Evolutionary conservation across 305 asterid genomes (phyloP).

Genomic region (Euphrasia arctica): DNA sequence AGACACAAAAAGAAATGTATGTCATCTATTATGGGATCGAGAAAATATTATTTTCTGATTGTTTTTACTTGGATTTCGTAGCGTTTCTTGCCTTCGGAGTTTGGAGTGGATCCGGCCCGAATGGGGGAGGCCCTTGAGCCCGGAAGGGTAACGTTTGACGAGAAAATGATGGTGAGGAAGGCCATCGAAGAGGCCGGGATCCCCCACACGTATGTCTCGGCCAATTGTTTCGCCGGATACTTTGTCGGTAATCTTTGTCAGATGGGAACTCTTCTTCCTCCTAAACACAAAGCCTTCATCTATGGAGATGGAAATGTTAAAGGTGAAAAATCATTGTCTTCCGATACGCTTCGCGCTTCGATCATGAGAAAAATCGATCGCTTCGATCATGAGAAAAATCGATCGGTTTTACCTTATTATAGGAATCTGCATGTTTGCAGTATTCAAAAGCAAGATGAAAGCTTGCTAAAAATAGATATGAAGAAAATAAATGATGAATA

Average conservation of each 20-base stretch:
- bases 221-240: constrained; percentile 75
- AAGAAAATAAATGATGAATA: too few relatives aligned
- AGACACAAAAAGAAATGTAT: too few relatives aligned
- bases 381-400: too few relatives aligned
- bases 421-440: too few relatives aligned
- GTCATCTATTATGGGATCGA: too few relatives aligned
- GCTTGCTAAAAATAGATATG: too few relatives aligned
- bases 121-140: constrained; percentile 72
- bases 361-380: too few relatives aligned
- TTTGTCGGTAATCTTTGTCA: constrained; percentile 68
- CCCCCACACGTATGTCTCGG: constrained; percentile 67
- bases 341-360: too few relatives aligned
- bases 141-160: constrained; percentile 78
- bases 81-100: constrained; percentile 90
- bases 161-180: constrained; percentile 61
- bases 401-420: neutral
- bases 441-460: too few relatives aligned
- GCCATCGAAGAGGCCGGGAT: constrained; percentile 70
- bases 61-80: neutral
- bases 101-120: constrained; percentile 66
- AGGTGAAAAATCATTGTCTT: constrained; percentile 32
- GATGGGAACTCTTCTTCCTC: constrained; percentile 65
- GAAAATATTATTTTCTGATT: neutral
- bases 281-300: constrained; percentile 40
- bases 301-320: constrained; percentile 65